phyloP scores from a whole-genome alignment of 495 filamentous ascomycete genomes.

The Lasiosphaeriaceae sp. region DNA sequence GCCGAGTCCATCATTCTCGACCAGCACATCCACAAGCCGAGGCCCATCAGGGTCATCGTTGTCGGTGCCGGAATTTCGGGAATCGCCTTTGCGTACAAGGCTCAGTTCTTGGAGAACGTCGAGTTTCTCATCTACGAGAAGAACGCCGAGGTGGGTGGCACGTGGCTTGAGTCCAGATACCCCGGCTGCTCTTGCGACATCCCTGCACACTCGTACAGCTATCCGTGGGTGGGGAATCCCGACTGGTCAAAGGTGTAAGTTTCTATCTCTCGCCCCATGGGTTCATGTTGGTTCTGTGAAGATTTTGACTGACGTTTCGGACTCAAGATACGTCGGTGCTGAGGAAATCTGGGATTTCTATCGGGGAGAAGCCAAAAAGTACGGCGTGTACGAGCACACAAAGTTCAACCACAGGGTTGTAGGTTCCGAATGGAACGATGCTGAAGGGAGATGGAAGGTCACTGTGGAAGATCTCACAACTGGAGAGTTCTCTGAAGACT shows the following conservation, averaged over 20 bases:
- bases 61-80: conserved; percentile 31
- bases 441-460: neutral
- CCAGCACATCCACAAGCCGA: neutral
- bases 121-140: conserved; percentile 64
- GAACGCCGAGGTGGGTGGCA: conserved; percentile 56
- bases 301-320: no score
- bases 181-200: conserved; percentile 39
- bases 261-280: no score
- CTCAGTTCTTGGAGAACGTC: conserved; percentile 7
- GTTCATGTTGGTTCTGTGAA: no score
- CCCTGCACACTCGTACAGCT: conserved; percentile 19
- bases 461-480: neutral
- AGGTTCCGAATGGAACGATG: conserved; percentile 31
- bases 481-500: conserved; percentile 1
- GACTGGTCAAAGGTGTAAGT: conserved; percentile 31
- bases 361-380: conserved; percentile 42
- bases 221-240: conserved; percentile 33
- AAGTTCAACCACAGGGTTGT: conserved; percentile 33
- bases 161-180: conserved; percentile 50
- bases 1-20: neutral
- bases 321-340: neutral
- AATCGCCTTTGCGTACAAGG: conserved; percentile 17
- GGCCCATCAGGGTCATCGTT: conserved; percentile 10
- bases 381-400: conserved; percentile 53
- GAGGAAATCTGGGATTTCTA: conserved; percentile 1